Evolutionary conservation across 2,329 filamentous ascomycete genomes (phyloP).

Genomic region (Verticillium zaregamsianum): DNA sequence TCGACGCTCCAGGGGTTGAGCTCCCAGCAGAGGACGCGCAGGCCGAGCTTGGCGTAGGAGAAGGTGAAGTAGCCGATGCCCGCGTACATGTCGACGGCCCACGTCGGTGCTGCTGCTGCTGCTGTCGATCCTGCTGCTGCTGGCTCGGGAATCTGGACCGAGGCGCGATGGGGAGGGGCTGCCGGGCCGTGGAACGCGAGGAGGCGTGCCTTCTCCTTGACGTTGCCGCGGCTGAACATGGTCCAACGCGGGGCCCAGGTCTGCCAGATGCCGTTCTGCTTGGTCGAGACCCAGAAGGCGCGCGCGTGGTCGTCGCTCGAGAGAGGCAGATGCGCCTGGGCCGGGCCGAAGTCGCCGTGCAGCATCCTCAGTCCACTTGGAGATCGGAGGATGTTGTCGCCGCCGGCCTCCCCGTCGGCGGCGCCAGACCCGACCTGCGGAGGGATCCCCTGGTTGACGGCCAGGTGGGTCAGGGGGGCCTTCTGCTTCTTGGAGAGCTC

Average conservation of each 20-base stretch:
- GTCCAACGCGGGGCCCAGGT: constrained; percentile 86
- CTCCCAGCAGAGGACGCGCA: constrained; percentile 82
- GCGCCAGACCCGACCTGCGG: constrained; percentile 22
- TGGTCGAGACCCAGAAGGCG: constrained; percentile 75
- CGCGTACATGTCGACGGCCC: constrained; percentile 79
- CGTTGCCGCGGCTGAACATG: constrained; percentile 91
- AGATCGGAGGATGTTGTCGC: constrained; percentile 69
- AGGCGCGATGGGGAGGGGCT: constrained; percentile 2
- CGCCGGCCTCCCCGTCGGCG: not conserved
- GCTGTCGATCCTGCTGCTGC: not conserved
- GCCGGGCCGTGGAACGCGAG: constrained; percentile 42
- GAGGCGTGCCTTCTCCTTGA: constrained; percentile 81
- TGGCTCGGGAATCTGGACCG: not conserved
- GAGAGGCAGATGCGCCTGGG: constrained; percentile 20
- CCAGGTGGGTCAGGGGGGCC: constrained; percentile 48
- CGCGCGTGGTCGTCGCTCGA: constrained; percentile 50
- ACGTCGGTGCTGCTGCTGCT: constrained; percentile 26
- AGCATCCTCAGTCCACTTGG: constrained; percentile 68
- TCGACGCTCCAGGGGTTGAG: constrained; percentile 86
- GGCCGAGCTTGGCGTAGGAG: constrained; percentile 68
- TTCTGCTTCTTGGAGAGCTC: constrained; percentile 33
- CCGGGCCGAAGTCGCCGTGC: constrained; percentile 68
- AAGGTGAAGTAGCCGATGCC: constrained; percentile 95
- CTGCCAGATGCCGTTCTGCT: constrained; percentile 77
- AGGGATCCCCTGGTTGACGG: constrained; percentile 60